Evolutionary conservation across 108 stramenopile species (phyloP), one percentile per base, ranked within the genome.

Genomic region (Skeletonema marinoi): DNA sequence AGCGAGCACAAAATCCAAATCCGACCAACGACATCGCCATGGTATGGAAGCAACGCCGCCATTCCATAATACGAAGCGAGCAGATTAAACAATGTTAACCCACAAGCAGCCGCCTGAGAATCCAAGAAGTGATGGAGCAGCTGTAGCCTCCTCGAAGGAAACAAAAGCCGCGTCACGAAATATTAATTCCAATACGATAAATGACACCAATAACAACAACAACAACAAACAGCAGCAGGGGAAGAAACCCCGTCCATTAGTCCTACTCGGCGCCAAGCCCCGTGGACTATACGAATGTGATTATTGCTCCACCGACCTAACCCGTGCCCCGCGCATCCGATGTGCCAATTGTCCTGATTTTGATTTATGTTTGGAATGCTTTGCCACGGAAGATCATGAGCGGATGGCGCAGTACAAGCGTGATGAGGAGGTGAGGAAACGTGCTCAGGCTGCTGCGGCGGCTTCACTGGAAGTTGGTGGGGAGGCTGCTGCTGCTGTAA

Each of bases 351-450:
- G 93, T 73, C 78, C 76, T 30, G 96, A 96, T 50, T 96, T 94
- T 73, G 96, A 96, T 76, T 65, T 95, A 13, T 96, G 96, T 68
- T 74, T 95, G 74, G 93, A 96, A 54, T 96, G 96, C 65, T 91
- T 96, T 66, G 85, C 86, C 16, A 89, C 80, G 0, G 80, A 87
- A 32, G 87, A 93, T 70, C 89, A 88, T 61, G 32, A 71, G 4
- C 66, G 73, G 54, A 73, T 83, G 74, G 74, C 68, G 16, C 54
- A 66, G 16, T 75, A 69, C 35, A 74, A 74, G 16, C 32, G 74
- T 1, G 82, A 74, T 8, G 67, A 71, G 71, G 75, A 83, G 56
- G 71, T 54, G 62, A 71, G 70, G 50, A 58, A 71, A 12, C 71
- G 75, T 14, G 51, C 31, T 33, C 42, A 72, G 31, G 65, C 74